phyloP scores from a whole-genome alignment of 345 rosid species.

The Dovyalis caffra region DNA sequence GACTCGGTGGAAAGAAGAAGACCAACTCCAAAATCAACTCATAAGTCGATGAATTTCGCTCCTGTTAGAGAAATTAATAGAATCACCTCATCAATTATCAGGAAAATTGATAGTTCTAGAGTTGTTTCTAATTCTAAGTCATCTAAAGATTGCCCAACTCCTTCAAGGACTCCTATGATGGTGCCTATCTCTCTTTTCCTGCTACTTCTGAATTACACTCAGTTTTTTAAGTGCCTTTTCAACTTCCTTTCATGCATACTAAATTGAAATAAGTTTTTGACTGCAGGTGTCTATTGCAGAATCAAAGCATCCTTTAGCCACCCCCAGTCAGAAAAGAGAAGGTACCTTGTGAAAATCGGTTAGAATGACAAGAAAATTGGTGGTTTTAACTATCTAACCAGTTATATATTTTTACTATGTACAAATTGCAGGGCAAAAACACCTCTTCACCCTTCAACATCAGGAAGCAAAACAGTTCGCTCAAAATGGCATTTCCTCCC shows the following conservation, averaged over 20 bases:
- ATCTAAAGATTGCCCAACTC: slow-evolving; percentile 59
- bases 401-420: neutral
- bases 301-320: slow-evolving; percentile 39
- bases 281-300: slow-evolving; percentile 43
- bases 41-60: slow-evolving; percentile 56
- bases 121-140: slow-evolving; percentile 35
- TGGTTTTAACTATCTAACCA: neutral
- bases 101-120: slow-evolving; percentile 63
- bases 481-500: slow-evolving; percentile 69
- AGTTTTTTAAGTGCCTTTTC: neutral
- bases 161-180: slow-evolving; percentile 57
- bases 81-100: slow-evolving; percentile 52
- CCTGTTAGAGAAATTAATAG: slow-evolving; percentile 63
- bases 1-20: slow-evolving; percentile 31
- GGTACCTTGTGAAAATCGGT: slow-evolving; percentile 29
- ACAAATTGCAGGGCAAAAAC: slow-evolving; percentile 48
- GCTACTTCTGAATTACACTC: neutral
- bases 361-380: neutral
- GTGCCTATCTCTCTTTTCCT: slow-evolving; percentile 29
- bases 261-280: slow-evolving; percentile 16
- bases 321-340: slow-evolving; percentile 57
- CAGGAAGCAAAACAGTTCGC: slow-evolving; percentile 49
- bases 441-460: slow-evolving; percentile 41
- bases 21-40: slow-evolving; percentile 54
- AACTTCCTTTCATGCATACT: neutral